Conservation (phyloP, 1,284 basidiomycete species). For the Tilletiaria anomala region DNA sequence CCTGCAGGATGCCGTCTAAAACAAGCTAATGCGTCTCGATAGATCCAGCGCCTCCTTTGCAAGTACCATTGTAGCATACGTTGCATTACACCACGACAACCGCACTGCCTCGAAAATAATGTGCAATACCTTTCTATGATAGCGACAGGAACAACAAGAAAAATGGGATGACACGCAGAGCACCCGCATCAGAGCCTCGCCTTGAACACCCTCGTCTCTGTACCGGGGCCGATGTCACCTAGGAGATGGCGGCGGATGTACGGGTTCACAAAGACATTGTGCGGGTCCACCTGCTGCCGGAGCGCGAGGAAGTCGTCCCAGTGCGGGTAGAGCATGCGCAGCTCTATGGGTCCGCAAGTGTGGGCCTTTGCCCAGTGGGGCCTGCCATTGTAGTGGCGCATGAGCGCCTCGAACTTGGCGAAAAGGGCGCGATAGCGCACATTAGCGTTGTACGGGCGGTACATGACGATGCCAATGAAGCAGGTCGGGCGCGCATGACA, state of each 20-base stretch:
- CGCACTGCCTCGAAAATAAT: too few relatives aligned
- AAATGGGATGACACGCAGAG: not conserved
- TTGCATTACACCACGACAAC: too few relatives aligned
- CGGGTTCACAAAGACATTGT: constrained; percentile 54
- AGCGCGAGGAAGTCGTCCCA: constrained; percentile 67
- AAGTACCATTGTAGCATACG: too few relatives aligned
- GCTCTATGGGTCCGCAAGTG: constrained; percentile 52
- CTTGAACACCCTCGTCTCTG: not conserved
- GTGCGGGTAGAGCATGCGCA: constrained; percentile 61
- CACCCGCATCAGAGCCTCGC: not conserved
- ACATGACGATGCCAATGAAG: constrained; percentile 94
- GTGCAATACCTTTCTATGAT: too few relatives aligned
- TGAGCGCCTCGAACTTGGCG: constrained; percentile 60
- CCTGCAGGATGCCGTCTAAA: too few relatives aligned
- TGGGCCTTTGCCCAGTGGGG: constrained; percentile 98
- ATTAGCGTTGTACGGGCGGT: constrained; percentile 74
- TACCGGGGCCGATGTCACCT: constrained; percentile 27
- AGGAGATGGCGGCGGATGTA: constrained; percentile 47
- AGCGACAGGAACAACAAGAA: too few relatives aligned
- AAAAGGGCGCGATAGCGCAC: constrained; percentile 78
- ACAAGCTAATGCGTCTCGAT: too few relatives aligned
- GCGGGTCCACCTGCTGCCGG: constrained; percentile 60
- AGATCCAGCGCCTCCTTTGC: too few relatives aligned
- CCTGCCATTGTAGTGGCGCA: constrained; percentile 59
- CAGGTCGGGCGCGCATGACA: constrained; percentile 63